Evolutionary conservation across 768 basidiomycete genomes (phyloP).

Genomic region (Sarcodon aspratus): DNA sequence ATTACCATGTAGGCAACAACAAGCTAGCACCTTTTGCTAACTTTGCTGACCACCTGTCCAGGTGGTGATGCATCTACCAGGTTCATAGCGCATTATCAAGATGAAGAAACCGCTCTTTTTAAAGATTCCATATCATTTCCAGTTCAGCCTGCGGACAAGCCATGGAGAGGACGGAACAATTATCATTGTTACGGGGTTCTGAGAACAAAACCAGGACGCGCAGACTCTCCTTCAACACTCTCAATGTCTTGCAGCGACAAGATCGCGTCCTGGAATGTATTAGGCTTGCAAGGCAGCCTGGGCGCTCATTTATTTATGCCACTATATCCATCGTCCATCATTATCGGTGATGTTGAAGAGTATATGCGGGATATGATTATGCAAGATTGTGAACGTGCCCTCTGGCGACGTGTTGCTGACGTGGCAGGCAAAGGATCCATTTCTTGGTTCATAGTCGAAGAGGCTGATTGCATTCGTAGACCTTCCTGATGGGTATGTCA

Average conservation of each 20-base stretch:
- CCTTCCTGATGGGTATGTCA: constrained; percentile 34
- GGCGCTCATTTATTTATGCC: constrained; percentile 43
- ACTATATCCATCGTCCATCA: constrained; percentile 50
- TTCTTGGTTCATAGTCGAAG: not conserved
- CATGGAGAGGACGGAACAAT: constrained; percentile 70
- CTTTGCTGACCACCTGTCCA: constrained; percentile 16
- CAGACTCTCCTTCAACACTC: constrained; percentile 72
- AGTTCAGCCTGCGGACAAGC: constrained; percentile 20
- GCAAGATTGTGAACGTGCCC: constrained; percentile 59
- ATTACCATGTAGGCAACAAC: constrained; percentile 38
- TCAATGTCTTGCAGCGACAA: constrained; percentile 96
- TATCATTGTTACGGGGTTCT: constrained; percentile 67
- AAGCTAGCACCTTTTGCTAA: not conserved
- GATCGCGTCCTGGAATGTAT: constrained; percentile 74
- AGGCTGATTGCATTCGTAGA: constrained; percentile 16
- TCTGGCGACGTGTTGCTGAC: constrained; percentile 42
- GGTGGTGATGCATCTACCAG: constrained; percentile 88
- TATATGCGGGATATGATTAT: constrained; percentile 27
- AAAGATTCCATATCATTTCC: constrained; percentile 38
- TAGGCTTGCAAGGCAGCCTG: constrained; percentile 82
- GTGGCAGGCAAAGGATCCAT: constrained; percentile 26
- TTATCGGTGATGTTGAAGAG: constrained; percentile 61
- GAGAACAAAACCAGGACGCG: constrained; percentile 90
- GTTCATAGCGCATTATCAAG: constrained; percentile 64
- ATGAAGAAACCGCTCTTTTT: constrained; percentile 56